These are phyloP conservation scores for Macroventuria anomochaeta DNA, from an alignment of 2,329 filamentous ascomycete genomes.

Conservation along the genomic window DNA sequence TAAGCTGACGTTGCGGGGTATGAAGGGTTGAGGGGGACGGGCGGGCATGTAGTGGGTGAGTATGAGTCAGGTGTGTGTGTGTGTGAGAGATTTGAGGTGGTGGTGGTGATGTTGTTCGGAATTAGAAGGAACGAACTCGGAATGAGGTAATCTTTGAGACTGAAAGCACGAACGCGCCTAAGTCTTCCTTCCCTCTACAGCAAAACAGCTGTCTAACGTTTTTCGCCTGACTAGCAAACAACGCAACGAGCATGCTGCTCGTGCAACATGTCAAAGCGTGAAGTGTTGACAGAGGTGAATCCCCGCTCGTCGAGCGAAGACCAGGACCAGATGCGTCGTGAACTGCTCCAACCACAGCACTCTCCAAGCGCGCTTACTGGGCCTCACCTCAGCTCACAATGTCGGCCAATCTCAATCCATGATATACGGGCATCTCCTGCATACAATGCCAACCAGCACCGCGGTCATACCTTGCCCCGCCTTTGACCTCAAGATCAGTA, in stretches of 20 bases:
- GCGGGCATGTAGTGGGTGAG: not conserved
- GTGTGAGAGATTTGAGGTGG: not conserved
- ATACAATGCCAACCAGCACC: not conserved
- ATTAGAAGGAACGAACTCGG: slow-evolving; percentile 4
- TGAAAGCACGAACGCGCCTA: no score
- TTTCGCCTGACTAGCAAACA: no score
- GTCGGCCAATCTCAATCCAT: not conserved
- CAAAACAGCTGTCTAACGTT: no score
- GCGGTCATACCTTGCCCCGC: not conserved
- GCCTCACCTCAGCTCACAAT: not conserved
- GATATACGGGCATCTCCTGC: not conserved
- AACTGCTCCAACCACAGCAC: no score
- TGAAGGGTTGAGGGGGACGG: not conserved
- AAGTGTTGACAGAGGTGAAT: no score
- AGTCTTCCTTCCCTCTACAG: no score
- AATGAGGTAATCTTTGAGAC: slow-evolving; percentile 10
- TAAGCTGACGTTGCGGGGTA: slow-evolving; percentile 21
- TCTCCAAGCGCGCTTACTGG: no score
- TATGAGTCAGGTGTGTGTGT: no score
- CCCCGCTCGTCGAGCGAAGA: no score
- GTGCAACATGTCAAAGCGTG: no score
- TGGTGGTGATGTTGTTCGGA: slow-evolving; percentile 1
- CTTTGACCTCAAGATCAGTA: not conserved
- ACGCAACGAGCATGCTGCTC: no score
- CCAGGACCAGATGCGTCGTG: no score